Evolutionary conservation across 2,329 filamentous ascomycete species (phyloP).

Genomic region (Tolypocladium sp.): DNA sequence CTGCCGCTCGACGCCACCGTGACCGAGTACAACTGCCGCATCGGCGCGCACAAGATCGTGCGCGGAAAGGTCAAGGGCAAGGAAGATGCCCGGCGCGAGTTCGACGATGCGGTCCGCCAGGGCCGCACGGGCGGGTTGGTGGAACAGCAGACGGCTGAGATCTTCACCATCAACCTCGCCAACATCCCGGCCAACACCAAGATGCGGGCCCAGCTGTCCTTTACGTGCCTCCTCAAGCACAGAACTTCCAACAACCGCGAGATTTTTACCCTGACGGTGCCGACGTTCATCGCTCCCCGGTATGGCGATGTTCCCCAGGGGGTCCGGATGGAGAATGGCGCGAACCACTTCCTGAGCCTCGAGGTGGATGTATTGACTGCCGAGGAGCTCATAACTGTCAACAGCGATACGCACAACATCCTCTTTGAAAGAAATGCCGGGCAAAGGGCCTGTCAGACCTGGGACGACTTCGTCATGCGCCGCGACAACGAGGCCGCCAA

Average conservation of each 20-base stretch:
- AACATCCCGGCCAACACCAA: conserved; percentile 6
- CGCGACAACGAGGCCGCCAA: conserved; percentile 1
- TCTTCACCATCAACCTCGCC: conserved; percentile 6
- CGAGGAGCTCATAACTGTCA: background rate
- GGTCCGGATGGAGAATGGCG: background rate
- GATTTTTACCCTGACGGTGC: conserved; percentile 4
- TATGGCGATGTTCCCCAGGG: conserved; percentile 1
- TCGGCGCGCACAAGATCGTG: conserved; percentile 2
- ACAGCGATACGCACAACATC: conserved; percentile 2
- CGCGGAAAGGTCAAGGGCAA: conserved; percentile 5
- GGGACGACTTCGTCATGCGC: conserved; percentile 5
- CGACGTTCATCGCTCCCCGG: conserved; percentile 4
- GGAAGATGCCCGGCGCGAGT: conserved; percentile 2
- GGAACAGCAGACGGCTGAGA: conserved; percentile 5
- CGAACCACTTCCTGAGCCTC: background rate
- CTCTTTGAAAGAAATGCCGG: background rate
- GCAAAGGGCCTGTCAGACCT: background rate
- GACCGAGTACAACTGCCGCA: conserved; percentile 3
- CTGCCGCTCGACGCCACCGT: conserved; percentile 2
- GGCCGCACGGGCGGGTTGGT: conserved; percentile 1
- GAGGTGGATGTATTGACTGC: background rate
- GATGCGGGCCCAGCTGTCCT: conserved; percentile 4
- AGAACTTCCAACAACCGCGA: background rate
- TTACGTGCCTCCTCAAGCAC: conserved; percentile 6
- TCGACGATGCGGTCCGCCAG: background rate